Evolutionary conservation across 257 asterid genomes (phyloP).

Genomic region (Gynochthodes officinalis): DNA sequence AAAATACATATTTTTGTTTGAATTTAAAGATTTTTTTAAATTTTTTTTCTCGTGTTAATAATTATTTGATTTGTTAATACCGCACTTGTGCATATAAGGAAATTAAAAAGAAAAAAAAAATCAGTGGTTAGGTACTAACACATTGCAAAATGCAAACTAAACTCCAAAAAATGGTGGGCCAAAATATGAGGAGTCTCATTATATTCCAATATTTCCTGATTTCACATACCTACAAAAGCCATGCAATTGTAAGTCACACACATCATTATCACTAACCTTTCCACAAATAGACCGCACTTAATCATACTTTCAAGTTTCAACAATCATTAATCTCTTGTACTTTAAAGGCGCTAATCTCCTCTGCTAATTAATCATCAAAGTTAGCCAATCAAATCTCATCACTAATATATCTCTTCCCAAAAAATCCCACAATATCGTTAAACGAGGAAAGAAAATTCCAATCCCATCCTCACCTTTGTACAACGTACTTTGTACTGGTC

Average conservation of each 20-base stretch:
- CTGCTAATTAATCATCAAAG: background rate
- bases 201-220: background rate
- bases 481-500: background rate
- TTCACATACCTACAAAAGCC: background rate
- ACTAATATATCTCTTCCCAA: background rate
- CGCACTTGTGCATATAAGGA: no score
- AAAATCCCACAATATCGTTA: background rate
- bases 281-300: slow-evolving; percentile 14
- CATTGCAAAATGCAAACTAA: slow-evolving; percentile 1
- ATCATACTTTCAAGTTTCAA: slow-evolving; percentile 9
- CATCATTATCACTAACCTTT: slow-evolving; percentile 27
- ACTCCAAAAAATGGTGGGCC: slow-evolving; percentile 11
- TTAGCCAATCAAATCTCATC: background rate
- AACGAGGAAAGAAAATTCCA: background rate
- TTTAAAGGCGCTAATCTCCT: background rate
- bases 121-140: background rate
- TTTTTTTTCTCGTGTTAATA: no score
- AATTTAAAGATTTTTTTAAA: no score
- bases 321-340: slow-evolving; percentile 19
- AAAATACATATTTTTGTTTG: no score
- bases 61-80: no score
- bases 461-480: background rate
- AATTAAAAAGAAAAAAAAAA: background rate
- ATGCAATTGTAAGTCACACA: slow-evolving; percentile 4
- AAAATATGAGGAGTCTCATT: slow-evolving; percentile 1